Evolutionary conservation across 2,329 filamentous ascomycete genomes (phyloP).

Genomic region (Neonectria coccinea): DNA sequence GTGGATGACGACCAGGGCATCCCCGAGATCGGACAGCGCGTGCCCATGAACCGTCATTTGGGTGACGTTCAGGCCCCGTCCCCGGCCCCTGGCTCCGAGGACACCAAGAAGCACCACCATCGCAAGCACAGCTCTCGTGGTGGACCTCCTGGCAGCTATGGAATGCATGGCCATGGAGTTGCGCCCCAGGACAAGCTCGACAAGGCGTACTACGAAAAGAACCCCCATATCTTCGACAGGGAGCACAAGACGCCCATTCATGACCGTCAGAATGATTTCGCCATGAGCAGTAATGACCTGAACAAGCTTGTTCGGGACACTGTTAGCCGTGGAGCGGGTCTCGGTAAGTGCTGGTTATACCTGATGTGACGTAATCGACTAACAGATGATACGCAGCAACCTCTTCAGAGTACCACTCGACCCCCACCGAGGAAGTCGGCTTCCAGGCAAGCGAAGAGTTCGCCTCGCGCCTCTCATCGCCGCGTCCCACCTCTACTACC

Average conservation of each 20-base stretch:
- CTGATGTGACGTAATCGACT: constrained; percentile 29
- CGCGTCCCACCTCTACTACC: constrained; percentile 61
- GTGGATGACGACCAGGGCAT: constrained; percentile 86
- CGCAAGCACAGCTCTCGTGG: constrained; percentile 80
- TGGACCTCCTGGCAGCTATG: constrained; percentile 88
- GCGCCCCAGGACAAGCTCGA: constrained; percentile 84
- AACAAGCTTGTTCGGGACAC: constrained; percentile 89
- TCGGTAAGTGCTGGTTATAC: constrained; percentile 56
- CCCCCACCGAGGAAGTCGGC: constrained; percentile 90
- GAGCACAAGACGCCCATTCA: constrained; percentile 71
- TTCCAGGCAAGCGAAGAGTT: constrained; percentile 91
- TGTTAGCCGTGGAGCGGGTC: constrained; percentile 63
- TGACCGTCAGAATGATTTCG: constrained; percentile 76
- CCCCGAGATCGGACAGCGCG: constrained; percentile 89
- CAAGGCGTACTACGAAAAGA: constrained; percentile 91
- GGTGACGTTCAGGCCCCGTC: constrained; percentile 97
- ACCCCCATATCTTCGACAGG: constrained; percentile 83
- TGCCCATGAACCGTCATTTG: constrained; percentile 92
- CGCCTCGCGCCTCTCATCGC: constrained; percentile 79
- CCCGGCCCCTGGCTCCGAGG: constrained; percentile 68
- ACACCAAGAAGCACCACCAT: constrained; percentile 67
- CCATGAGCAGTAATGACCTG: constrained; percentile 88
- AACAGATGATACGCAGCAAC: constrained; percentile 64
- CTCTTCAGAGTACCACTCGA: constrained; percentile 72
- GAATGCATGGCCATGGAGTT: constrained; percentile 88